phyloP scores from a whole-genome alignment of 257 asterid species.

The Scutellaria barbata region DNA sequence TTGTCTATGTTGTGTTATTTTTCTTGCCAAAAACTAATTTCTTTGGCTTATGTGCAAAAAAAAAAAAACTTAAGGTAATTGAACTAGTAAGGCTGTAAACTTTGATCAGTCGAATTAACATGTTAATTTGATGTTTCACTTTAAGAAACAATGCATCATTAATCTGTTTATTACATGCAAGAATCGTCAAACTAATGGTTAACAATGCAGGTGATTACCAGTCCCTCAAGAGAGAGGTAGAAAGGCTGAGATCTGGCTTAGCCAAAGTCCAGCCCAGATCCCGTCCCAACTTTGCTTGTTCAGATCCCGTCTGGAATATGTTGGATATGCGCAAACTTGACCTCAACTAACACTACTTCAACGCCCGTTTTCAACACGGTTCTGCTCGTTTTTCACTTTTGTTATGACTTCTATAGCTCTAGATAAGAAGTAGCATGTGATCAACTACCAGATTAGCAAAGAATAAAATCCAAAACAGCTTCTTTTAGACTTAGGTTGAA shows the following conservation, averaged over 20 bases:
- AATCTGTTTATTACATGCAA: no score
- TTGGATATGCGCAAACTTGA: constrained; percentile 61
- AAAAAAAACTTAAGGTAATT: background rate
- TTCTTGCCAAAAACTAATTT: background rate
- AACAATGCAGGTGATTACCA: constrained; percentile 60
- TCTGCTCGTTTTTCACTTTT: constrained; percentile 13
- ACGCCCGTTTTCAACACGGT: constrained; percentile 7
- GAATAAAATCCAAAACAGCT: constrained; percentile 1
- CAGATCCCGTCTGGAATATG: constrained; percentile 54
- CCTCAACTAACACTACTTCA: constrained; percentile 42
- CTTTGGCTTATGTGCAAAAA: background rate
- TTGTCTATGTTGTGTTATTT: background rate
- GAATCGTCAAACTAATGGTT: no score
- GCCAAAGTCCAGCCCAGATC: constrained; percentile 45
- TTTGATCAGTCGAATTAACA: background rate
- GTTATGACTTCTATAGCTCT: constrained; percentile 8
- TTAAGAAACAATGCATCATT: background rate
- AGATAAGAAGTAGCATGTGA: constrained; percentile 27
- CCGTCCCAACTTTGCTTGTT: constrained; percentile 33
- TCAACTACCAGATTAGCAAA: constrained; percentile 24
- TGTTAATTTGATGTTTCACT: no score
- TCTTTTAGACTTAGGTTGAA: constrained; percentile 20
- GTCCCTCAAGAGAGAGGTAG: constrained; percentile 60
- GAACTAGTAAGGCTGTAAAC: background rate
- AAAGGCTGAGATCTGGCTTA: constrained; percentile 49